phyloP scores from a whole-genome alignment of 2,329 filamentous ascomycete genomes.

The Colletotrichum eremochloae region DNA sequence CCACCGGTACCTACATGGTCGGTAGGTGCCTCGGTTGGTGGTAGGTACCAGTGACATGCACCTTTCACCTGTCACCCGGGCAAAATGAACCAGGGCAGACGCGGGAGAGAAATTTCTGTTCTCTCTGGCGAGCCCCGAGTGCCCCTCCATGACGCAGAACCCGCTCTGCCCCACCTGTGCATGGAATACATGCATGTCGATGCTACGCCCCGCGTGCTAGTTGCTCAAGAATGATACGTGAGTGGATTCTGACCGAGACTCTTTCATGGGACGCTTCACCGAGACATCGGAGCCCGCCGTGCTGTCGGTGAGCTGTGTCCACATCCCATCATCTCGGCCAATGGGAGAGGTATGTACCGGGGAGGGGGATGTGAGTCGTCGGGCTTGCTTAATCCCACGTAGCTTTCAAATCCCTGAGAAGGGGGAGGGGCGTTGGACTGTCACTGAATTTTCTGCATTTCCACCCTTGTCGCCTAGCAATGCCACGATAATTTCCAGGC shows the following conservation, averaged over 20 bases:
- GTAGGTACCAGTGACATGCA: not conserved
- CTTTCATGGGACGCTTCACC: not conserved
- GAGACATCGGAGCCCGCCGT: slow-evolving; percentile 31
- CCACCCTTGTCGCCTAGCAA: slow-evolving; percentile 5
- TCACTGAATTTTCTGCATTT: slow-evolving; percentile 27
- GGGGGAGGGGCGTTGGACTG: not conserved
- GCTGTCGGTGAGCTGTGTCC: not conserved
- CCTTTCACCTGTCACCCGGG: not conserved
- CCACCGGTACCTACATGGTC: no score
- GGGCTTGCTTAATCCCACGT: slow-evolving; percentile 20
- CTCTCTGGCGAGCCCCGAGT: slow-evolving; percentile 36
- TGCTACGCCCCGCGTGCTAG: slow-evolving; percentile 33
- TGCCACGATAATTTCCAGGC: slow-evolving; percentile 35
- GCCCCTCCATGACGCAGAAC: slow-evolving; percentile 15
- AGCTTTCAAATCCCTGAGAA: slow-evolving; percentile 3
- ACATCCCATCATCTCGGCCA: not conserved
- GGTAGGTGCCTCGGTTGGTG: no score
- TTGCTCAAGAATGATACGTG: slow-evolving; percentile 3
- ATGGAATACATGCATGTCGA: slow-evolving; percentile 18
- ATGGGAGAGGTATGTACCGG: not conserved
- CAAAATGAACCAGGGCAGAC: slow-evolving; percentile 9
- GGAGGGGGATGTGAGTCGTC: not conserved
- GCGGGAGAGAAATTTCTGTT: slow-evolving; percentile 28
- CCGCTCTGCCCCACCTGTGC: slow-evolving; percentile 1
- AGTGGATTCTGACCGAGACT: slow-evolving; percentile 24